Conservation (phyloP, 768 basidiomycete species). For the Phylloporus arenicola region DNA sequence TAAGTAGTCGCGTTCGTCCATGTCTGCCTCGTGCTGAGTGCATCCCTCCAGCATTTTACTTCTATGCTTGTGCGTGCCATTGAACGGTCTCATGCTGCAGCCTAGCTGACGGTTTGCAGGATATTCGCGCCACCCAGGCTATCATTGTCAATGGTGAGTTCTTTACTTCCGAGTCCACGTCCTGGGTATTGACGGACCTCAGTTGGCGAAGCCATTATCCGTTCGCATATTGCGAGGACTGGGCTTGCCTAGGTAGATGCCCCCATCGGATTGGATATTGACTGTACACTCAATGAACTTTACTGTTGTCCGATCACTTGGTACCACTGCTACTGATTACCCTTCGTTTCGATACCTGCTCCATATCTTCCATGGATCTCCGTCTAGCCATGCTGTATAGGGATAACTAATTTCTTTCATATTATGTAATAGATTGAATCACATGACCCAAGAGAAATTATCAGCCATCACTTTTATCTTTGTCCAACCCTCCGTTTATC, state of each 20-base stretch:
- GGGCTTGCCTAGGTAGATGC: constrained; percentile 32
- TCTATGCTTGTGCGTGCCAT: constrained; percentile 53
- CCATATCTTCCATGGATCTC: constrained; percentile 14
- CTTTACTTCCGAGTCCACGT: not conserved
- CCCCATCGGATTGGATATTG: constrained; percentile 13
- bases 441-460: constrained; percentile 11
- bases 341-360: constrained; percentile 25
- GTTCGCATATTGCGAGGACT: constrained; percentile 56
- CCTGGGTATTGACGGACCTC: constrained; percentile 4
- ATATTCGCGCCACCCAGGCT: constrained; percentile 59
- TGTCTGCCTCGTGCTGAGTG: constrained; percentile 7
- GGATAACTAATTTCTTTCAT: constrained; percentile 3
- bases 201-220: constrained; percentile 66
- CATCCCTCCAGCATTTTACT: constrained; percentile 51
- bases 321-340: constrained; percentile 23
- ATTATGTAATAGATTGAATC: constrained; percentile 2
- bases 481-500: constrained; percentile 3
- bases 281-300: constrained; percentile 5
- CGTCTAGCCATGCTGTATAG: constrained; percentile 22
- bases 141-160: constrained; percentile 58
- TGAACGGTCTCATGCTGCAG: not conserved
- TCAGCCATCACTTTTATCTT: constrained; percentile 7
- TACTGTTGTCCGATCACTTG: constrained; percentile 15
- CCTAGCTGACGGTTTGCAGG: constrained; percentile 33
- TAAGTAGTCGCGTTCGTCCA: constrained; percentile 34